Base-by-base conservation (phyloP, 768 basidiomycete genomes). In the Hericium coralloides region DNA sequence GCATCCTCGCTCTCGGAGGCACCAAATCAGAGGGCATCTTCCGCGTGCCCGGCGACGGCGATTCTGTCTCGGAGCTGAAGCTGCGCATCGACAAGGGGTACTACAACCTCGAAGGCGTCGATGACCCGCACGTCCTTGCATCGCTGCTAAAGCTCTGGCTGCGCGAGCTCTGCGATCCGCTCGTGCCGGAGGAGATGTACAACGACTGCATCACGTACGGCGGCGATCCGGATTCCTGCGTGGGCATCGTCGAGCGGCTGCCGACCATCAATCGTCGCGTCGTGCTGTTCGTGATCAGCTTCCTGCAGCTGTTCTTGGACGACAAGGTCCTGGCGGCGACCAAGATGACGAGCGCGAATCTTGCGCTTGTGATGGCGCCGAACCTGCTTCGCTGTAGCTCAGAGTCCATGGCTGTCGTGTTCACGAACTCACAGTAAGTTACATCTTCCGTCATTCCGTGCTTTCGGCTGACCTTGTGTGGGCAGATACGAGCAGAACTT, bases 111-210 rank as follows among this genome's bases (percentile, higher is more conserved):
- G 90, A 95, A 59, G 85, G 86, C 37, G 83, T 95, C 47, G 89
- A 93, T 60, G 94, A 97, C 66, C 91, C 94, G 0, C 87, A 94
- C 64, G 86, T 95, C 50, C 83, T 91, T 2, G 90, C 92, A 8
- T 92, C 92, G 2, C 75, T 95, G 41, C 79, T 95, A 71, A 97
- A 98, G 72, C 78, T 95, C 7, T 98, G 93, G 93, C 75, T 97
- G 18, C 82, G 95, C 48, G 95, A 98, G 68, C 80, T 98, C 22
- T 81, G 86, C 63, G 90, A 94, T 59, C 95, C 95, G n/a, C 79
- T 97, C 47, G 81, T 98, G 14, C 95, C 95, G 7, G 82, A 89
- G 59, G 88, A 92, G 69, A 73, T 92, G 75, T 98, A 95, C 76
- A 92, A 95, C 66, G 89, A 92, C 63, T 94, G 92, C 64, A 82